phyloP scores from a whole-genome alignment of 177 flowering plant genomes.

The Telopea speciosissima region DNA sequence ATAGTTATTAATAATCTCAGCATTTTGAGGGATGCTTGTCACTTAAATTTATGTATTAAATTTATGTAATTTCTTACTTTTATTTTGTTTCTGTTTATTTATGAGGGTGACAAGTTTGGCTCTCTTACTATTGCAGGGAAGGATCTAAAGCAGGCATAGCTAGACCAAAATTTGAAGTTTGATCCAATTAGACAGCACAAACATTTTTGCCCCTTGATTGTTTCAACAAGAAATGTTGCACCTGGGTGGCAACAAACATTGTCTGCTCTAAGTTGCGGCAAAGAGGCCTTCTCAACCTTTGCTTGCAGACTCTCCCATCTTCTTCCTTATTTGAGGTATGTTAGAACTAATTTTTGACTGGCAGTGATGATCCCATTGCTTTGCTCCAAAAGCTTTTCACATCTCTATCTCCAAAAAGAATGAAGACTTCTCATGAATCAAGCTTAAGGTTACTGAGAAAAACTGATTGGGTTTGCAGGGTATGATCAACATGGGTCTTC shows the following conservation, averaged over 20 bases:
- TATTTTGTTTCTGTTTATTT: neutral
- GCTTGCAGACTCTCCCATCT: conserved; percentile 17
- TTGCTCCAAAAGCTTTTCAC: conserved; percentile 62
- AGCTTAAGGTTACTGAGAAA: conserved; percentile 9
- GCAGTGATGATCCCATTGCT: conserved; percentile 72
- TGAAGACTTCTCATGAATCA: conserved; percentile 22
- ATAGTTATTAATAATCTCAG: too few relatives aligned
- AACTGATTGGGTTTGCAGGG: neutral
- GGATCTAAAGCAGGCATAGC: conserved; percentile 14
- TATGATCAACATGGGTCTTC: too few relatives aligned
- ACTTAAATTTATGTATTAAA: too few relatives aligned
- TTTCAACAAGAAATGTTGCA: conserved; percentile 32
- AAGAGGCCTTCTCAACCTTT: conserved; percentile 30
- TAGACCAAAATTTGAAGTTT: conserved; percentile 42
- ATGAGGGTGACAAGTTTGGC: neutral
- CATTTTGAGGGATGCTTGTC: too few relatives aligned
- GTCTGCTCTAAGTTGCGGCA: conserved; percentile 47
- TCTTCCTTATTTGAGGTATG: conserved; percentile 46
- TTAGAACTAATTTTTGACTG: conserved; percentile 35
- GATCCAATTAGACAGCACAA: conserved; percentile 88
- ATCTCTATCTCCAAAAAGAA: conserved; percentile 47
- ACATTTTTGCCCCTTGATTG: conserved; percentile 93
- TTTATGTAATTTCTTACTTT: too few relatives aligned
- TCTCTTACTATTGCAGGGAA: conserved; percentile 29
- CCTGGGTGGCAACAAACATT: conserved; percentile 85